Base-by-base conservation (phyloP, 192 early-diverging fungal species). In the Irineochytrium annulatum region DNA sequence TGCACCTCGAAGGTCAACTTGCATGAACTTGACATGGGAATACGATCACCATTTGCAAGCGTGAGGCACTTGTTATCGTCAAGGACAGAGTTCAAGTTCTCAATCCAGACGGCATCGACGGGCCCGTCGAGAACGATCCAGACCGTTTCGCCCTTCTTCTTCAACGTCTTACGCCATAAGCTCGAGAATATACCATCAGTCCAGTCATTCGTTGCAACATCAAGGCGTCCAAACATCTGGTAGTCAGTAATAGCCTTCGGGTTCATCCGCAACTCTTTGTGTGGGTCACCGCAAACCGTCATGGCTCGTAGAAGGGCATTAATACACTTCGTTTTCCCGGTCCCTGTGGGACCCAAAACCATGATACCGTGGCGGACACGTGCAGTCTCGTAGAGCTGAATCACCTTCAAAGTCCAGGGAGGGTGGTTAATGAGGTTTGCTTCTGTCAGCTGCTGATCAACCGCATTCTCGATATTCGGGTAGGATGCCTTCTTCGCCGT, bases 11-110 rank as follows among this genome's bases (percentile, higher is more conserved):
- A 85, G 14, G 77, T 74, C 13, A 85, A 65, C 55, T 85, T 85
- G 66, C 83, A 85, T 0, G 77, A 55, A n/a, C 75, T 63, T 1
- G 81, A 77, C 83, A 85, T 84, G 20, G 78, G 76, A 60, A 85
- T 78, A 43, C 83, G 74, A 63, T 85, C 83, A 31, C 83, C 83
- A 63, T 85, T 85, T 1, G 83, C 83, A 31, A 85, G 68, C 2
- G 83, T 85, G 19, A 85, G 65, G 73, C 83, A 85, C 57, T 85
- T 85, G 69, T 85, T 85, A 61, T 85, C 83, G 46, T 85, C 83
- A 43, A 85, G 65, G 17, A 85, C 83, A 60, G 69, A 73, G 63
- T 82, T 81, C 70, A 81, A 65, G 59, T 83, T 83, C 61, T 85
- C 83, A 75, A 83, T 85, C 80, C 80, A 85, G 13, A 83, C 80